Evolutionary conservation across 768 basidiomycete species (phyloP), one percentile per base, ranked within the genome.

Genomic region (Boletus patriciae): DNA sequence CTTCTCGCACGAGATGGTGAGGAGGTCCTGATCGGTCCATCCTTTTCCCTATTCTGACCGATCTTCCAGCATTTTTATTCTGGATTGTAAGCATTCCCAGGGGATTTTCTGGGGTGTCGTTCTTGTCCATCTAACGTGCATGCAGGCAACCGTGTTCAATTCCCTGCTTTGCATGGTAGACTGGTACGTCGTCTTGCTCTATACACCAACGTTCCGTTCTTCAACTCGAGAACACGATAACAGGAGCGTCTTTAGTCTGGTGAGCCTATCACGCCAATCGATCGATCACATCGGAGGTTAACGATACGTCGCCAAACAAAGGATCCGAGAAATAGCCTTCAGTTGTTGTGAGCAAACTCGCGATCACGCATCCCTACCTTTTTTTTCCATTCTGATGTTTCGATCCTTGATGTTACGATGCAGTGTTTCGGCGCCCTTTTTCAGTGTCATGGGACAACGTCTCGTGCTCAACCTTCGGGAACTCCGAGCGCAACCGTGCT

Each of bases 1-100:
- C 47, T 63, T 36, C 68, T 69, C 13, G 21, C 50, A n/a, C 60
- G 68, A 52, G 68, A 69, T 19, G 68, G 68, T 70, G 48, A 57
- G 64, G 6, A 29, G 13, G 34, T 65, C 10, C 0, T 12, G 5
- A 36, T 36, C 6, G 8, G 10, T 41, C 15, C 33, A 36, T 36
- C 15, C 15, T 16, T 36, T 6, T 36, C 15, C 16, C 21, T 41
- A 7, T 50, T 48, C 57, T 63, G 27, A 60, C 19, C 16, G 4
- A 18, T 40, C 8, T 19, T 36, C 2, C 38, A 66, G 66, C 66
- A 3, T 3, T 59, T 5, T 15, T 59, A 19, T 66, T 66, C 44
- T 66, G 67, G 33, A 16, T 45, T 6, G 62, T 64, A 33, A 58
- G 56, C 13, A 6, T 36, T 36, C 2, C 15, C 34, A 13, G 6